Base-by-base conservation (phyloP, 148 eudicot species). In the Camellia sinensis region DNA sequence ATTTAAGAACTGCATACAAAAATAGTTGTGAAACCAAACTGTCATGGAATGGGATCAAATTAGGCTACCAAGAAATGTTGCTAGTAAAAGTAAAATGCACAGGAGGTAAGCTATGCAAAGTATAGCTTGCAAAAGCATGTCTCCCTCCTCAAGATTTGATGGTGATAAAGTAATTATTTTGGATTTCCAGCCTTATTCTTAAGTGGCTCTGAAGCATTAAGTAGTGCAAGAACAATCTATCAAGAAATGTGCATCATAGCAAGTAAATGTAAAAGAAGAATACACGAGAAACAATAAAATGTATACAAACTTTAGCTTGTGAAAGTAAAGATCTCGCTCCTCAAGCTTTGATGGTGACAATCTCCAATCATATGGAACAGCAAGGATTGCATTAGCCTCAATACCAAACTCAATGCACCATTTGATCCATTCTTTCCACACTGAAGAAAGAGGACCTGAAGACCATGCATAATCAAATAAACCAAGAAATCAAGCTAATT, bases 331-430 rank as follows among this genome's bases (percentile, higher is more conserved):
- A 69, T 95, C 99, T 40, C 97, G 87, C 89, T 93, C 99, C 91
- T 95, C 99, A 61, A 95, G 99, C 88, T 92, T 95, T 46, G 98
- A 88, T 69, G 99, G 99, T 68, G 97, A 82, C 81, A 95, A 80
- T 87, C 99, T 93, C 99, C 99, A 95, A 87, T 95, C 99, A 85
- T 91, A 95, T 70, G 99, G 99, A 85, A 85, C 99, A 52, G 99
- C 99, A 84, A 95, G 83, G 66, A 95, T 93, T 69, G 99, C 97
- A 83, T 95, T 95, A 61, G 99, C 90, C 87, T 93, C 97, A 77
- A 95, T 87, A 76, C 99, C 99, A 86, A 95, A 95, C 79, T 95
- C 94, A 85, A 95, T 90, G 85, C 99, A 95, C 99, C 99, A 95
- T 79, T 93, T 95, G 69, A 95, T 87, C 99, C 99, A 95, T 82